A percentile compares a stretch with the other conserved stretches of the same genome.
Evolutionary conservation across 257 asterid species (phyloP).

Genomic region (Solanum corneliomulleri): DNA sequence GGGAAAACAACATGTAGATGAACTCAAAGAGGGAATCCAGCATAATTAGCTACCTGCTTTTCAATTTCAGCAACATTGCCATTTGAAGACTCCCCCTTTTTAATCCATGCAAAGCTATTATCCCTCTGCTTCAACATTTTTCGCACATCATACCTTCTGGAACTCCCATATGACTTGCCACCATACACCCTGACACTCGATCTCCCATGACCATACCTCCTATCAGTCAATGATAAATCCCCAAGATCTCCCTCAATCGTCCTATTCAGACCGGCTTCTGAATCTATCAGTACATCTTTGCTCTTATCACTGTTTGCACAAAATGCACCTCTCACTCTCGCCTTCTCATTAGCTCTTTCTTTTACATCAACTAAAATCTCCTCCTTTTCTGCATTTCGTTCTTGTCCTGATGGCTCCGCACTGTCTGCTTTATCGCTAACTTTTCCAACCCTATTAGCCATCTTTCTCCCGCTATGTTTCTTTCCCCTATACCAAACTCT

Average conservation of each 20-base stretch:
- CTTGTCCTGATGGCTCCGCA: not conserved
- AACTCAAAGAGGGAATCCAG: not conserved
- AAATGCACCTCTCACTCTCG: not conserved
- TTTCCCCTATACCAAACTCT: slow-evolving; percentile 9
- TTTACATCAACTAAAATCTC: slow-evolving; percentile 1
- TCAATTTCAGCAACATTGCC: slow-evolving; percentile 16
- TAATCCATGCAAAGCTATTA: slow-evolving; percentile 32
- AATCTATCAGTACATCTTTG: slow-evolving; percentile 1
- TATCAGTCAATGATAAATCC: not conserved
- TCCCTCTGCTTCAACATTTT: not conserved
- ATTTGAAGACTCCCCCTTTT: slow-evolving; percentile 22
- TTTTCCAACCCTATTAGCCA: not conserved
- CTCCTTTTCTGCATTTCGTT: not conserved
- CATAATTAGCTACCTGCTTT: slow-evolving; percentile 16
- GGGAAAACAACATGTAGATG: not conserved
- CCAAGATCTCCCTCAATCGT: not conserved
- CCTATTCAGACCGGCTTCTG: not conserved
- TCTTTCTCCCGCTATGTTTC: not conserved
- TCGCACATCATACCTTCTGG: not conserved
- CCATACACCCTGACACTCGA: not conserved
- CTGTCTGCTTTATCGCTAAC: not conserved
- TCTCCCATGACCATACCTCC: not conserved
- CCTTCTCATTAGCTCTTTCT: slow-evolving; percentile 2
- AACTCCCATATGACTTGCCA: not conserved
- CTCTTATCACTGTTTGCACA: not conserved